These are phyloP conservation scores for Aspergillus fumigatus DNA, from an alignment of 2,329 filamentous ascomycete genomes.

Conservation along the genomic window DNA sequence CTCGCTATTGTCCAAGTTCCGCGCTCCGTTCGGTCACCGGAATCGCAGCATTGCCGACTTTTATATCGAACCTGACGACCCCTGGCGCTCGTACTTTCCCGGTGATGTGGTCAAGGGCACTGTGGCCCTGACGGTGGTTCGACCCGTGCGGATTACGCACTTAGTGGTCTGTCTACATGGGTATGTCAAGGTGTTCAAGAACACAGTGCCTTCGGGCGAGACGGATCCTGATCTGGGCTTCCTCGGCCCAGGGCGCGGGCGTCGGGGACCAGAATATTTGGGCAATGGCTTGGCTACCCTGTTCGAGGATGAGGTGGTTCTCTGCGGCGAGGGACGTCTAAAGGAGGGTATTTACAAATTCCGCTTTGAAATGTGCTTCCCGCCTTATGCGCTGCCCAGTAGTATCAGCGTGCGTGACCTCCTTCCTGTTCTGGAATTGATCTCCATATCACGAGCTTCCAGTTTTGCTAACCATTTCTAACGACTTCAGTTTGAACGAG, in stretches of 20 bases:
- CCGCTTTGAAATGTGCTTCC: conserved; percentile 60
- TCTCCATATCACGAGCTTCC: not conserved
- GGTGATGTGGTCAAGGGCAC: conserved; percentile 60
- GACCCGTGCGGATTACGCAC: conserved; percentile 60
- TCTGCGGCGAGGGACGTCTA: conserved; percentile 61
- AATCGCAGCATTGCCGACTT: conserved; percentile 58
- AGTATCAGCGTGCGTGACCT: conserved; percentile 77
- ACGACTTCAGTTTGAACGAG: conserved; percentile 75
- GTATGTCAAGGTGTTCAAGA: conserved; percentile 62
- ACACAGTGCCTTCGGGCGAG: conserved; percentile 54
- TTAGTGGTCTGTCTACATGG: conserved; percentile 60
- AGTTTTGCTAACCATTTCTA: conserved; percentile 4
- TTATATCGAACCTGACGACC: conserved; percentile 59
- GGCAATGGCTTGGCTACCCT: conserved; percentile 61
- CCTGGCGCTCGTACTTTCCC: conserved; percentile 58
- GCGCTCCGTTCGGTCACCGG: conserved; percentile 49
- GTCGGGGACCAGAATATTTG: conserved; percentile 51
- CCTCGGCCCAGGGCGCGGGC: conserved; percentile 52
- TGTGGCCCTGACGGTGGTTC: conserved; percentile 56
- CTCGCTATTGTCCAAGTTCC: conserved; percentile 51
- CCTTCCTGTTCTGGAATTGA: not conserved
- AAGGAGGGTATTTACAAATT: conserved; percentile 63
- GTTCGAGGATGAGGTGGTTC: conserved; percentile 61
- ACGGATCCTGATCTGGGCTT: conserved; percentile 46
- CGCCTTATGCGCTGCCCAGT: conserved; percentile 61